Evolutionary conservation across 805 yeast genomes (phyloP).

Genomic region (Candida nanaspora): DNA sequence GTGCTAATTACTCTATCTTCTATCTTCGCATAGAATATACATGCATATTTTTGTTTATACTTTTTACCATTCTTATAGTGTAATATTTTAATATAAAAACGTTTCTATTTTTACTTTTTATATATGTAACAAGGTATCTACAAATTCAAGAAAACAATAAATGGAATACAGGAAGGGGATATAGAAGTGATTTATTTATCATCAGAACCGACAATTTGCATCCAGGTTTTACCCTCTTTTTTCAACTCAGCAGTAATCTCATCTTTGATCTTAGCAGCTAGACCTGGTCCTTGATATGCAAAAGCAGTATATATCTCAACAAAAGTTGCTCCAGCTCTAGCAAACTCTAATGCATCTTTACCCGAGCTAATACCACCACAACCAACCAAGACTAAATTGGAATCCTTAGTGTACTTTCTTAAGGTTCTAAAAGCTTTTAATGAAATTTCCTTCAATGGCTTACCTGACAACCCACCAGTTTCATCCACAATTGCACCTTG

Average conservation of each 20-base stretch:
- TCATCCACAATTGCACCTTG: constrained; percentile 39
- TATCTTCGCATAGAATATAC: constrained; percentile 1
- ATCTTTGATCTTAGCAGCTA: constrained; percentile 53
- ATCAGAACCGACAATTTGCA: constrained; percentile 65
- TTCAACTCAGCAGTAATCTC: constrained; percentile 53
- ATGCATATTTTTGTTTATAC: background rate
- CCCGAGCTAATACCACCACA: constrained; percentile 94
- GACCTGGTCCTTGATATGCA: constrained; percentile 90
- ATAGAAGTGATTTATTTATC: constrained; percentile 25
- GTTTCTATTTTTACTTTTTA: too few species aligned
- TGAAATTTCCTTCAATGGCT: constrained; percentile 77
- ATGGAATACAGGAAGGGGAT: background rate
- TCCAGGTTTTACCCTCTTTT: constrained; percentile 80
- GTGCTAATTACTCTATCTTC: constrained; percentile 18
- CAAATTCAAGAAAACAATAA: background rate
- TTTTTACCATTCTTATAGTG: too few species aligned
- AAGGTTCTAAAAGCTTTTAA: constrained; percentile 63
- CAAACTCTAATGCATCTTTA: constrained; percentile 84
- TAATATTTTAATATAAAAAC: background rate
- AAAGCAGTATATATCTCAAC: constrained; percentile 83
- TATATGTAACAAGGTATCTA: background rate
- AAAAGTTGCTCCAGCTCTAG: constrained; percentile 89
- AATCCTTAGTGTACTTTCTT: constrained; percentile 69
- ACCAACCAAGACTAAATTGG: constrained; percentile 72
- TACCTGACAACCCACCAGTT: constrained; percentile 89